These are phyloP conservation scores for bread wheat (Triticum aestivum) DNA, from an alignment of 176 grass and related monocot genomes.

Conservation along the genomic window DNA sequence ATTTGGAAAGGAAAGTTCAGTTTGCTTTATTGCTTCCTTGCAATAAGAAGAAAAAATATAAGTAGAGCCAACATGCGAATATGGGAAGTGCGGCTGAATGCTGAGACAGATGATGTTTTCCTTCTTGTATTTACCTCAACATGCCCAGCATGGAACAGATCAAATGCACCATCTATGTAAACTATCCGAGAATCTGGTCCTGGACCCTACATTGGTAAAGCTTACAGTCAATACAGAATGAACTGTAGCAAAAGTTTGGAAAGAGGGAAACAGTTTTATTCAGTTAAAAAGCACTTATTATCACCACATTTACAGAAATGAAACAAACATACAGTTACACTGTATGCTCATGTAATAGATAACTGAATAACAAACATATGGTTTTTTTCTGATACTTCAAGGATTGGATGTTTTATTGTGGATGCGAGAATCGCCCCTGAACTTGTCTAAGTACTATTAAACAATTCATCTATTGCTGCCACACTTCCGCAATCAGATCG, in stretches of 20 bases:
- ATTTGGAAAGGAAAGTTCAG: conserved; percentile 15
- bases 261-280: neutral
- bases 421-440: neutral
- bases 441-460: neutral
- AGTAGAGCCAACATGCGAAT: neutral
- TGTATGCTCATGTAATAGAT: neutral
- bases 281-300: conserved; percentile 3
- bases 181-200: conserved; percentile 83
- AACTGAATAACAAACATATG: neutral
- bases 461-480: neutral
- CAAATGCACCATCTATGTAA: conserved; percentile 97
- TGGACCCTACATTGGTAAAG: conserved; percentile 67
- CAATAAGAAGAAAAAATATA: neutral
- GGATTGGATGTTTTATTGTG: neutral
- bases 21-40: conserved; percentile 4
- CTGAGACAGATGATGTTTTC: neutral
- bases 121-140: conserved; percentile 73
- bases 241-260: neutral
- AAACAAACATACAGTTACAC: neutral
- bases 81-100: neutral
- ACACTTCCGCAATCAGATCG: neutral
- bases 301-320: neutral
- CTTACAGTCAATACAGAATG: conserved; percentile 28
- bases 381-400: neutral
- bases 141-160: conserved; percentile 97